phyloP scores from a whole-genome alignment of 2,329 filamentous ascomycete species.

The Stemphylium beticola region DNA sequence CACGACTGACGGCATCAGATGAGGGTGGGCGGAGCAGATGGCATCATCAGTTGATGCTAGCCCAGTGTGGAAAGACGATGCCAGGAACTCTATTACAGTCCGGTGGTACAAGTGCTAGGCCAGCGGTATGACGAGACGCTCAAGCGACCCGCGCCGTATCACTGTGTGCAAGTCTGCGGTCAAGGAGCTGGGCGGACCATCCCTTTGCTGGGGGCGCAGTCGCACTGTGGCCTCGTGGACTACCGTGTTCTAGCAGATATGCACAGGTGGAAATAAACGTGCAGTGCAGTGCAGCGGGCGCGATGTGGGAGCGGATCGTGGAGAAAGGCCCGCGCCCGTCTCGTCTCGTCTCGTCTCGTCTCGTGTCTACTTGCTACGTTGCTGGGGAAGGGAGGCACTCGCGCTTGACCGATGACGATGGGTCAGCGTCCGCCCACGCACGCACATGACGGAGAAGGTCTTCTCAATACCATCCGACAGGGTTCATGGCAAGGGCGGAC shows the following conservation, averaged over 20 bases:
- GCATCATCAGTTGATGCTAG: constrained; percentile 24
- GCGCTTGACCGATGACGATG: constrained; percentile 12
- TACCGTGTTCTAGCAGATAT: constrained; percentile 38
- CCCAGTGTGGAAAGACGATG: constrained; percentile 13
- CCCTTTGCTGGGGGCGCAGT: constrained; percentile 28
- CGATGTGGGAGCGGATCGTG: constrained; percentile 49
- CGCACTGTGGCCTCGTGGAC: constrained; percentile 45
- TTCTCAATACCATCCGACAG: constrained; percentile 19
- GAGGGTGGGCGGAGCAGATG: constrained; percentile 16
- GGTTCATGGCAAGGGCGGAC: constrained; percentile 11
- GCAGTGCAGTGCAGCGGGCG: constrained; percentile 50
- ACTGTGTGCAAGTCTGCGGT: constrained; percentile 30
- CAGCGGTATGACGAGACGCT: constrained; percentile 26
- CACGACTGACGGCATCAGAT: constrained; percentile 39
- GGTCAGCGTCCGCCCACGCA: constrained; percentile 13
- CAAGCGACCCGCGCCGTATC: constrained; percentile 38
- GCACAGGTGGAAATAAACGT: constrained; percentile 51
- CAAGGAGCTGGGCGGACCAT: constrained; percentile 2
- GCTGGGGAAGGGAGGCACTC: constrained; percentile 26
- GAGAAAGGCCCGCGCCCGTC: constrained; percentile 39
- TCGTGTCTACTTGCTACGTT: constrained; percentile 35
- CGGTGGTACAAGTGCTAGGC: constrained; percentile 22
- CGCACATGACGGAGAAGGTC: constrained; percentile 19
- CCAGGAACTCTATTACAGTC: constrained; percentile 25
- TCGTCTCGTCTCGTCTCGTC: neutral